Percentiles rank a stretch among this genome's conserved stretches.
These are phyloP conservation scores for Leccinum truebloodii DNA, from an alignment of 768 basidiomycete species.

Conservation along the genomic window DNA sequence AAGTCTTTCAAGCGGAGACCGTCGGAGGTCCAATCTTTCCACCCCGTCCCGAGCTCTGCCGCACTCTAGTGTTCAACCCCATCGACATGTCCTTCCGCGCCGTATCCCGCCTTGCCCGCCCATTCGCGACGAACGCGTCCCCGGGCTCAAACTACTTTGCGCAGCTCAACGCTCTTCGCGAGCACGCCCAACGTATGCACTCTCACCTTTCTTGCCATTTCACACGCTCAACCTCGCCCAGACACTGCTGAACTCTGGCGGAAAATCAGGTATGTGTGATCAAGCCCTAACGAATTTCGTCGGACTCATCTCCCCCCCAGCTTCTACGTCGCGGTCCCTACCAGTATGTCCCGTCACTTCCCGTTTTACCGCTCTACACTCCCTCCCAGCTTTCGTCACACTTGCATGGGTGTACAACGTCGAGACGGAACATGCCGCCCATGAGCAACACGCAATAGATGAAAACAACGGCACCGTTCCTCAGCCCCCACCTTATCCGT, in stretches of 20 bases:
- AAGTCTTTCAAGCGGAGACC: constrained; percentile 34
- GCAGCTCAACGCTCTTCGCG: constrained; percentile 56
- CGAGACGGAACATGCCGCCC: constrained; percentile 66
- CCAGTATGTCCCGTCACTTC: constrained; percentile 51
- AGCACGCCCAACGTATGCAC: constrained; percentile 64
- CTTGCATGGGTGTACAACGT: constrained; percentile 51
- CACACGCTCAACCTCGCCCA: constrained; percentile 32
- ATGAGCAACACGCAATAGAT: constrained; percentile 66
- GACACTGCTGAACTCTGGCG: constrained; percentile 83
- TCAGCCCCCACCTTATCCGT: constrained; percentile 69
- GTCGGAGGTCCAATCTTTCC: constrained; percentile 21
- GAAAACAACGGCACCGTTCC: constrained; percentile 76
- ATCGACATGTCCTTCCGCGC: constrained; percentile 44
- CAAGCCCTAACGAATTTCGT: neutral
- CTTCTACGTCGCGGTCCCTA: constrained; percentile 74
- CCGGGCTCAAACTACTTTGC: constrained; percentile 46
- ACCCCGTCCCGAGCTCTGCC: constrained; percentile 30
- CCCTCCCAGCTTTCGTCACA: constrained; percentile 22
- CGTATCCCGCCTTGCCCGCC: constrained; percentile 34
- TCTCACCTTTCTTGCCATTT: constrained; percentile 8
- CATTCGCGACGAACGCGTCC: constrained; percentile 42
- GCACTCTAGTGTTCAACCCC: constrained; percentile 15
- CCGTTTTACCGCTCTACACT: constrained; percentile 13
- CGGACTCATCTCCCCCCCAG: constrained; percentile 38
- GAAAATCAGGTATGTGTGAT: constrained; percentile 70